These are phyloP conservation scores for Viridothelium virens DNA, from an alignment of 495 filamentous ascomycete genomes.

Conservation along the genomic window DNA sequence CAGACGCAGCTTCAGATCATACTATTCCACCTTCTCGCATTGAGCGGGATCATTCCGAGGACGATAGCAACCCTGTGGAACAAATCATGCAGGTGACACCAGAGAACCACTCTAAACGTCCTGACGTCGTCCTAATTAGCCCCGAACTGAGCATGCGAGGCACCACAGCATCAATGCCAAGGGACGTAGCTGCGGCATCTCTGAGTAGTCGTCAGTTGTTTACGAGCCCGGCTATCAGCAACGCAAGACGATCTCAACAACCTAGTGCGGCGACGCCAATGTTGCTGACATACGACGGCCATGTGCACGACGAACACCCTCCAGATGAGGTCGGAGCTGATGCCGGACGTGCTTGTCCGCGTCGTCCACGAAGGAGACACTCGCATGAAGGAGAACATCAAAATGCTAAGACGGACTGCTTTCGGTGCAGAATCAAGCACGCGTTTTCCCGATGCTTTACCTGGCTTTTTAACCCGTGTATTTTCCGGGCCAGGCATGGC, in stretches of 20 bases:
- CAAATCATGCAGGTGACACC: neutral
- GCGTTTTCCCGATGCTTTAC: neutral
- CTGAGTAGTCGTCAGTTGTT: slow-evolving; percentile 7
- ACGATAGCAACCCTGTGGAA: neutral
- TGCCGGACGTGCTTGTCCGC: neutral
- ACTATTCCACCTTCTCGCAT: neutral
- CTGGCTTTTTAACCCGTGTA: neutral
- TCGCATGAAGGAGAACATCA: neutral
- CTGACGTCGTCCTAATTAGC: neutral
- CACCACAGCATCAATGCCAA: neutral
- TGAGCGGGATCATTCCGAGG: neutral
- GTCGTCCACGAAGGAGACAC: neutral
- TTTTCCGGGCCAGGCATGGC: neutral
- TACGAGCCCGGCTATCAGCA: slow-evolving; percentile 5
- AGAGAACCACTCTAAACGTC: neutral
- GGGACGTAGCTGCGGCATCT: slow-evolving; percentile 4
- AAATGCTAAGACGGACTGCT: neutral
- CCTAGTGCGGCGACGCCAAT: slow-evolving; percentile 4
- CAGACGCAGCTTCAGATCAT: slow-evolving; percentile 6
- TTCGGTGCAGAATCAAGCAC: neutral
- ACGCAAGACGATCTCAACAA: neutral
- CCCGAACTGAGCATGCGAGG: neutral
- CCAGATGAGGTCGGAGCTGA: neutral
- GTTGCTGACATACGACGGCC: neutral
- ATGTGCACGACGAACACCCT: neutral